Evolutionary conservation across 768 basidiomycete genomes (phyloP).

Genomic region (Erythrobasidium yunnanense): DNA sequence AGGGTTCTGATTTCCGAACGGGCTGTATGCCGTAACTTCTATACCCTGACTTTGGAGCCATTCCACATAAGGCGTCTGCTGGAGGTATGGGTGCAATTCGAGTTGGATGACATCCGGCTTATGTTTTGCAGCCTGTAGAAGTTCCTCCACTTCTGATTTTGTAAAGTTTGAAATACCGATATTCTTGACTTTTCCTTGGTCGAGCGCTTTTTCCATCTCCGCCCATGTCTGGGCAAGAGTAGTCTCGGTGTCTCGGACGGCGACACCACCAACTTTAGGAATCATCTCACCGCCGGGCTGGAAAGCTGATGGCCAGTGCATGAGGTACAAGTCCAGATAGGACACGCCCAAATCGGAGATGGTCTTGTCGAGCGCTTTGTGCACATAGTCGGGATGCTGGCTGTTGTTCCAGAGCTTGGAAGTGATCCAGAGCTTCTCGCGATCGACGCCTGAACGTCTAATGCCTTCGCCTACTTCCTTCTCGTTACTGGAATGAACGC

Average conservation of each 20-base stretch:
- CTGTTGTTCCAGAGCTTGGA: constrained; percentile 27
- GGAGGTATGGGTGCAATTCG: constrained; percentile 25
- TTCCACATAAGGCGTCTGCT: constrained; percentile 18
- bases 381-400: constrained; percentile 21
- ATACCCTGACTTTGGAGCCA: constrained; percentile 26
- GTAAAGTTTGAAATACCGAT: constrained; percentile 59
- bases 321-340: constrained; percentile 27
- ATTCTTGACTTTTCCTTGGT: constrained; percentile 64
- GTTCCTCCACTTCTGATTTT: constrained; percentile 16
- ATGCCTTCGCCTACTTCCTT: constrained; percentile 27
- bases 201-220: constrained; percentile 48
- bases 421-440: constrained; percentile 28
- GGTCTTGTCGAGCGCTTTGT: constrained; percentile 27
- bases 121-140: constrained; percentile 16
- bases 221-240: constrained; percentile 49
- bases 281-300: constrained; percentile 25
- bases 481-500: no score
- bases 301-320: constrained; percentile 28
- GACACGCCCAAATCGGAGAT: constrained; percentile 14
- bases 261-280: constrained; percentile 21
- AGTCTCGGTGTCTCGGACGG: constrained; percentile 11
- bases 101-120: constrained; percentile 15
- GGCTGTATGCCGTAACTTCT: constrained; percentile 26
- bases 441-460: constrained; percentile 9
- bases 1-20: constrained; percentile 28